Percentiles rank a stretch among this genome's conserved stretches.
Evolutionary conservation across 1,284 basidiomycete genomes (phyloP).

Genomic region (Naganishia albida): DNA sequence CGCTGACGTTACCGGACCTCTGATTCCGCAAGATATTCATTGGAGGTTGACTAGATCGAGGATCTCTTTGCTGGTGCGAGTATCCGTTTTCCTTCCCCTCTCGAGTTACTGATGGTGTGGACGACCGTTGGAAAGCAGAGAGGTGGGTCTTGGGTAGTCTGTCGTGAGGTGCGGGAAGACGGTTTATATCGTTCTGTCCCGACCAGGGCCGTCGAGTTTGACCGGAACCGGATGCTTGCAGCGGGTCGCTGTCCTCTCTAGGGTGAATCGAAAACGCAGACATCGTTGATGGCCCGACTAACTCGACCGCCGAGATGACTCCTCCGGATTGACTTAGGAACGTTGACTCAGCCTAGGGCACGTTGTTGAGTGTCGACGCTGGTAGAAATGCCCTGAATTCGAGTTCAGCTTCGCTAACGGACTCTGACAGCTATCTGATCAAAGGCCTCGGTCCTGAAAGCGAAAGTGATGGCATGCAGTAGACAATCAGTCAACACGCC

Average conservation of each 20-base stretch:
- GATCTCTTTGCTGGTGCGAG: not conserved
- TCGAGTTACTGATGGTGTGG: not conserved
- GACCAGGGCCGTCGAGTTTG: not conserved
- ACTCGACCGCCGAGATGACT: not conserved
- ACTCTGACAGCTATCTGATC: no score
- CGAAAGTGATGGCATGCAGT: not conserved
- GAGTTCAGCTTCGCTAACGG: no score
- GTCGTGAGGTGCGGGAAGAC: not conserved
- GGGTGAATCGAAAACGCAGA: not conserved
- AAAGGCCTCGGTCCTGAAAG: no score
- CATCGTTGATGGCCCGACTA: not conserved
- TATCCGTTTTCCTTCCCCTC: conserved; percentile 13
- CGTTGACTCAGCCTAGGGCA: not conserved
- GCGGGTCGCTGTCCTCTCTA: not conserved
- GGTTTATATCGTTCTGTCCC: not conserved
- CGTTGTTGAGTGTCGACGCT: no score
- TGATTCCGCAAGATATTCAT: not conserved
- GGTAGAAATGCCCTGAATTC: no score
- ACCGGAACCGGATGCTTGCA: not conserved
- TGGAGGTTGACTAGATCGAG: conserved; percentile 2
- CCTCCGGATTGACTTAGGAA: not conserved
- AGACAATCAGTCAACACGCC: conserved; percentile 10
- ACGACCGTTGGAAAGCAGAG: conserved; percentile 18
- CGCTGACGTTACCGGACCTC: not conserved
- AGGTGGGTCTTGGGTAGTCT: conserved; percentile 10